Evolutionary conservation across 805 yeast genomes (phyloP).

Genomic region (Candida maesae): DNA sequence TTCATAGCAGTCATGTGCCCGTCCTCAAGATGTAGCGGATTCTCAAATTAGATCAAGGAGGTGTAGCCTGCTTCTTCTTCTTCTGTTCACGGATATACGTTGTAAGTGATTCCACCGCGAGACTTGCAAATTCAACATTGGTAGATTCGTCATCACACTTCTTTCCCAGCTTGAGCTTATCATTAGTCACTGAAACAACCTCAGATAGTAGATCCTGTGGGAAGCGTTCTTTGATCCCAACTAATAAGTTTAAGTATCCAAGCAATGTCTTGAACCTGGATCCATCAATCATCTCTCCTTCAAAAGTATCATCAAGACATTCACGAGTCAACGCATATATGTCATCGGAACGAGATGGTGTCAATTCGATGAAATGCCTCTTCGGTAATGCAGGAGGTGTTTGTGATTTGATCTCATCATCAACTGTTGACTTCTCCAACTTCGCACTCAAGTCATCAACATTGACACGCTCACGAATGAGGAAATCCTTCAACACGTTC

Average conservation of each 20-base stretch:
- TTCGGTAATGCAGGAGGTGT: slow-evolving; percentile 33
- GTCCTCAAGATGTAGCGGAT: too few relatives aligned
- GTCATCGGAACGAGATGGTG: slow-evolving; percentile 37
- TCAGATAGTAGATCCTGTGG: slow-evolving; percentile 28
- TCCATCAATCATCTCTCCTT: slow-evolving; percentile 20
- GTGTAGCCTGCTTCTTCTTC: slow-evolving; percentile 3
- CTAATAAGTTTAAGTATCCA: slow-evolving; percentile 54
- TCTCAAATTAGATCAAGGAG: too few relatives aligned
- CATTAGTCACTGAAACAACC: slow-evolving; percentile 29
- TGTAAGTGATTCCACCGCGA: slow-evolving; percentile 12
- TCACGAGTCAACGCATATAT: slow-evolving; percentile 40
- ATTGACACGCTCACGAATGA: slow-evolving; percentile 34
- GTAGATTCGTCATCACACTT: slow-evolving; percentile 9
- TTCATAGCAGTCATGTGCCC: too few relatives aligned
- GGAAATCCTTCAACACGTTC: slow-evolving; percentile 65
- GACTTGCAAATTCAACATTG: slow-evolving; percentile 11
- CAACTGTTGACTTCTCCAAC: slow-evolving; percentile 8
- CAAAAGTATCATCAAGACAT: slow-evolving; percentile 31
- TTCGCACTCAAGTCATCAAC: slow-evolving; percentile 10
- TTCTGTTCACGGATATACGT: slow-evolving; percentile 9
- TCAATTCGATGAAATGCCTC: slow-evolving; percentile 42
- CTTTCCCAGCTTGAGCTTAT: slow-evolving; percentile 13
- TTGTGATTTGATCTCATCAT: slow-evolving; percentile 2
- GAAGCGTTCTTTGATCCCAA: slow-evolving; percentile 32
- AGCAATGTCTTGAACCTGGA: slow-evolving; percentile 41